Base-by-base conservation (phyloP, 352 stramenopile species). In the Phytophthora megakarya region DNA sequence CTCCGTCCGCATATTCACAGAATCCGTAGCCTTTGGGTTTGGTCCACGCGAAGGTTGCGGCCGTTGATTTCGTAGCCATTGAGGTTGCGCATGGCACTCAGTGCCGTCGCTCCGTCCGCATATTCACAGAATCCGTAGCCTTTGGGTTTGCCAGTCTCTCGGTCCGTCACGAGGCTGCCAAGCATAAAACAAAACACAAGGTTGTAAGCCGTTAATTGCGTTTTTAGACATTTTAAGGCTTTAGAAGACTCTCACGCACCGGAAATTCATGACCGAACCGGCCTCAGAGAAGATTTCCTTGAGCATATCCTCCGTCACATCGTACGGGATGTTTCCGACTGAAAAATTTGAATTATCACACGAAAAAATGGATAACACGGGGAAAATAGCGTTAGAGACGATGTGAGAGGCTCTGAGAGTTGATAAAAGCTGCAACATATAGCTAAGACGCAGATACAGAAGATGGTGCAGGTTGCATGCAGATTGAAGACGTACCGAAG, bases 241-340 rank as follows among this genome's bases (percentile, higher is more conserved):
- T 39, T 61, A 6, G 16, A 2, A 53, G 39, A 3, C 8, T 19
- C 33, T 5, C 16, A 58, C 71, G 48, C 39, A 95, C 86, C 86
- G 81, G 55, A 95, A 95, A 61, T 92, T 95, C 51, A 95, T 63
- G 46, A 95, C 86, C 7, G 81, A 85, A 22, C 86, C 86, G 13
- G 84, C 86, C 49, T 89, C 84, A 10, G 86, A 93, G 73, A 95
- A 95, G 50, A 95, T 89, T 65, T 95, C 84, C 61, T 88, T 88
- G 35, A 95, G 84, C 83, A 84, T 84, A 10, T 95, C 86, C 43
- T 95, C 86, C 12, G 86, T 90, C 40, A 95, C 86, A 80, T 95
- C 86, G 67, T 95, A 95, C 44, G 86, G 86, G 48, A 95, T 95
- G 66, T 95, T 95, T 58, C 86, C 86, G 39, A 95, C 86, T 95